phyloP scores from a whole-genome alignment of 441 rosid genomes.

The Erodium moschatum region DNA sequence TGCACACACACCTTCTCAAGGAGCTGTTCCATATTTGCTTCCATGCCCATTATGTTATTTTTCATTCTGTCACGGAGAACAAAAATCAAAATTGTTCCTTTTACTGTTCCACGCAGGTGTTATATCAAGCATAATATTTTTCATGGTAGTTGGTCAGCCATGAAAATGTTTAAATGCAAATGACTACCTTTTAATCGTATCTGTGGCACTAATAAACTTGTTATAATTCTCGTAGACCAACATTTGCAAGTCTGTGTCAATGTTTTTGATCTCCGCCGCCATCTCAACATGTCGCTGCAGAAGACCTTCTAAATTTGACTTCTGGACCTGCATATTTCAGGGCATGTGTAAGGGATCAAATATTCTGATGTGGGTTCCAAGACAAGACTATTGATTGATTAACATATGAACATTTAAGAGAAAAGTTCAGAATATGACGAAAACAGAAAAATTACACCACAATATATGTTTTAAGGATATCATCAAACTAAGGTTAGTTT shows the following conservation, averaged over 20 bases:
- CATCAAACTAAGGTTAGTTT: background rate
- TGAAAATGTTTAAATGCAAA: too few relatives aligned
- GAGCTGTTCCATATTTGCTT: too few relatives aligned
- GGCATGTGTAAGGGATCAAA: conserved; percentile 9
- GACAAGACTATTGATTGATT: background rate
- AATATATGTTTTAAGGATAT: background rate
- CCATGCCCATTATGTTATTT: too few relatives aligned
- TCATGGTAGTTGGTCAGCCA: too few relatives aligned
- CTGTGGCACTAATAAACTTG: conserved; percentile 94
- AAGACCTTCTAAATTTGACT: conserved; percentile 76
- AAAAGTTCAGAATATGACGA: background rate
- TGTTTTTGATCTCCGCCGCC: conserved; percentile 97
- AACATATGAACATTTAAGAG: background rate
- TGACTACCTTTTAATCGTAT: conserved; percentile 78
- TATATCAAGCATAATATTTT: too few relatives aligned
- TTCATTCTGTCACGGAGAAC: too few relatives aligned
- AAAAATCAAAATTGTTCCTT: too few relatives aligned
- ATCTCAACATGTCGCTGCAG: conserved; percentile 82
- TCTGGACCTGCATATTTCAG: conserved; percentile 48
- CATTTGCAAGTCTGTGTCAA: conserved; percentile 92
- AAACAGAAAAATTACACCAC: background rate
- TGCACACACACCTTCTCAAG: conserved; percentile 36
- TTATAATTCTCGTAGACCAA: conserved; percentile 85
- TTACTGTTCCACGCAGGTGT: too few relatives aligned
- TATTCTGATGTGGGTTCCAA: background rate